Evolutionary conservation across 2,329 filamentous ascomycete genomes (phyloP), one percentile per base, ranked within the genome.

Genomic region (Botrytis aclada): DNA sequence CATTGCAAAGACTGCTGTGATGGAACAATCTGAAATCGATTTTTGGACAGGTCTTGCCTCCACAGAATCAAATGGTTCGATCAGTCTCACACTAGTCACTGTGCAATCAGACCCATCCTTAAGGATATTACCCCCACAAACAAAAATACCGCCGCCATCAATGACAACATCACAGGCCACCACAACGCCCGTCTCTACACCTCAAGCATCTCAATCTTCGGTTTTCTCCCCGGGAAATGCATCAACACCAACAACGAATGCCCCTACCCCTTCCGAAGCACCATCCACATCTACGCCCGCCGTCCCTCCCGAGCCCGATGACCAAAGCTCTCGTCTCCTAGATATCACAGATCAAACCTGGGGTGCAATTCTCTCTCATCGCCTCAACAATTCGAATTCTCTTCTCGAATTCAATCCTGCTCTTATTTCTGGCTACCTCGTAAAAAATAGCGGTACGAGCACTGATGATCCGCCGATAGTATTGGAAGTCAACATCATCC

Each of bases 281-380:
- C 84, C 86, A 7, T 80, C 81, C 25, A n/a, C 41, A 79, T 83
- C 62, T 75, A 78, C 75, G 39, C 72, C 79, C 20, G 77, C 83
- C 32, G 83, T 86, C 1, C 84, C 86, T 4, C 80, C 81, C 25
- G 86, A 89, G 77, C 83, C 86, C 64, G 89, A 92, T 74, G 89
- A 92, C 73, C 85, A 85, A 1, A 92, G 95, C 73, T 88, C 91
- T 0, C 88, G 91, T 32, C 86, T 97, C 18, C 83, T 93, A 29
- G 93, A 96, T 78, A 82, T 88, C 2, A 90, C 89, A 1, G 93
- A 96, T 77, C 91, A 93, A 75, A 92, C 88, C 0, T 95, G 92
- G 90, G 92, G 90, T 32, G 87, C 92, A 8, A 84, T 96, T 25
- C 86, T 93, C 60, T 86, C 88, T 1, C 91, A 93, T 79, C 86